Base-by-base conservation (phyloP, 495 filamentous ascomycete species). In the Recurvomyces mirabilis region DNA sequence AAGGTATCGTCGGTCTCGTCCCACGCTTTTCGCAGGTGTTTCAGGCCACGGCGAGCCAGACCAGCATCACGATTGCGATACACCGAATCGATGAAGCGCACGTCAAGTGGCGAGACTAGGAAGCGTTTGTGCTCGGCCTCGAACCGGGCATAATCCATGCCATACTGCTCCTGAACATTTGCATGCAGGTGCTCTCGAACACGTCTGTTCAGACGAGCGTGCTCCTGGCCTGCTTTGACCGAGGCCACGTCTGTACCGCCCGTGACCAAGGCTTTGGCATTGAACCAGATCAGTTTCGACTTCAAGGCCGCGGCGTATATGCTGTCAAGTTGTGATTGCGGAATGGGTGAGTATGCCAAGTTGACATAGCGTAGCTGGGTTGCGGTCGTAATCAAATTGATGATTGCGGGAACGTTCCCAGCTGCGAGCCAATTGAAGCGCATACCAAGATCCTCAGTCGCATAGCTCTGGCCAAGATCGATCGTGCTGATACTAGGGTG, bases 401-500 rank as follows among this genome's bases (percentile, higher is more conserved):
- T 21, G 33, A 54, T 18, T 10, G 31, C 32, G n/a, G n/a, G 6
- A 12, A 41, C 46, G 34, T 28, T 20, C 45, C 7, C 37, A 33
- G 56, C 45, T 12, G 53, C 51, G 42, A 60, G 24, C 22, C 52
- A 62, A 29, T 61, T 62, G 34, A 57, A 68, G 36, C 58, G 57
- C 49, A 49, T 53, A 20, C 46, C 55, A 14, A 66, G 64, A 40
- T 61, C 60, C 24, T 54, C 44, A 2, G 64, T 67, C 12, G 60
- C 54, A 38, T 56, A 61, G 23, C 53, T 56, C 31, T 65, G 61
- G 9, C 55, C 51, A 9, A 68, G 25, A 35, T 61, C 56, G 12
- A 69, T 48, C 1, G 47, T 49, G 0, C 24, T 38, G 10, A 68
- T 30, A 6, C 11, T 52, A 14, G 22, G 37, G 9, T 60, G 38